phyloP scores from a whole-genome alignment of 805 yeast genomes.

The Novakomyces olei region DNA sequence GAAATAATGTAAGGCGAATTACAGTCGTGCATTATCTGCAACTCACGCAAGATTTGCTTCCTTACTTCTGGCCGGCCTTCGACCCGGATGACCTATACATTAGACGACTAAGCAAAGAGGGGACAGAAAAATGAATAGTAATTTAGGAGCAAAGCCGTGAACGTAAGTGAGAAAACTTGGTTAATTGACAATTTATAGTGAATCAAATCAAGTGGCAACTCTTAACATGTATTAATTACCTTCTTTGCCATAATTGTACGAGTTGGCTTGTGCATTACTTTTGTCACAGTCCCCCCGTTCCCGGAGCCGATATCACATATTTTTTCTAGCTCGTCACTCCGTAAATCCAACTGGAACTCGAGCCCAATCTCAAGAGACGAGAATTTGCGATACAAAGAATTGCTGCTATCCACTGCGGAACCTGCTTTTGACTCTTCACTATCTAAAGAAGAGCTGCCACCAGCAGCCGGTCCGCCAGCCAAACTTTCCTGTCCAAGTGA shows the following conservation, averaged over 20 bases:
- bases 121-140: too few species aligned
- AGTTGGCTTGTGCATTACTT: constrained; percentile 73
- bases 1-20: constrained; percentile 59
- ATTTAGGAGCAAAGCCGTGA: too few species aligned
- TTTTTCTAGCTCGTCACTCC: constrained; percentile 46
- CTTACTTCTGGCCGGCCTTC: constrained; percentile 62
- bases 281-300: constrained; percentile 77
- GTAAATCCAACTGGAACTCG: constrained; percentile 30
- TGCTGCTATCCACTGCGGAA: too few species aligned
- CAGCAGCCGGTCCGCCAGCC: too few species aligned
- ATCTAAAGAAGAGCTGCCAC: too few species aligned
- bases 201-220: too few species aligned
- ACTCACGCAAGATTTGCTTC: constrained; percentile 68
- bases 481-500: too few species aligned
- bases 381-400: too few species aligned
- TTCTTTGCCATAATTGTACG: constrained; percentile 80
- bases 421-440: too few species aligned
- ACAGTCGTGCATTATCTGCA: constrained; percentile 79
- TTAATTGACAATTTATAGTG: too few species aligned
- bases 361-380: constrained; percentile 31
- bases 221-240: constrained; percentile 19
- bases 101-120: too few species aligned
- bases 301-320: constrained; percentile 74
- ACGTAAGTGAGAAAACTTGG: too few species aligned
- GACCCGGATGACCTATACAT: constrained; percentile 36